These are phyloP conservation scores for Pythium rishiriense DNA, from an alignment of 352 stramenopile genomes.

Conservation along the genomic window DNA sequence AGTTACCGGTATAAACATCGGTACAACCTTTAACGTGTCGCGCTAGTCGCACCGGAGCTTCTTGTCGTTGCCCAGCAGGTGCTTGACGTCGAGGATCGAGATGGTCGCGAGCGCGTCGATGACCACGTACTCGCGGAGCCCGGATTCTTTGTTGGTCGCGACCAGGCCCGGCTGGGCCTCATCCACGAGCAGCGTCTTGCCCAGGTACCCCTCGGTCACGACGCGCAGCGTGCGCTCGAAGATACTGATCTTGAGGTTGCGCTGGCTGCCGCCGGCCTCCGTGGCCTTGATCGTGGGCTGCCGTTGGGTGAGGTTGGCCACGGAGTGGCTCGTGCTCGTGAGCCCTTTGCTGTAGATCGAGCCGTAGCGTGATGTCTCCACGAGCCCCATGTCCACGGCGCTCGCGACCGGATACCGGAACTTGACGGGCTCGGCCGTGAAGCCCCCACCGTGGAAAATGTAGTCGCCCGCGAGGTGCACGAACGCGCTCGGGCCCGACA, in stretches of 20 bases:
- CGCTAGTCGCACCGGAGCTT: conserved; percentile 32
- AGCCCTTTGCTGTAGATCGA: conserved; percentile 5
- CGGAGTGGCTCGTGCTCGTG: neutral
- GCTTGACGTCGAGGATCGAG: conserved; percentile 55
- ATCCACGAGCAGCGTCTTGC: neutral
- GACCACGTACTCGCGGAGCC: conserved; percentile 36
- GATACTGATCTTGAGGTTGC: neutral
- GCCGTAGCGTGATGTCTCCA: conserved; percentile 4
- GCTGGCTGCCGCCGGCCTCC: neutral
- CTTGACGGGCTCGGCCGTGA: conserved; percentile 30
- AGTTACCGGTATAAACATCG: neutral
- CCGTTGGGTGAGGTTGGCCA: neutral
- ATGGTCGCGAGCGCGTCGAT: conserved; percentile 44
- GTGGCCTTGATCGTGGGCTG: neutral
- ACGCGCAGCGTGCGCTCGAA: neutral
- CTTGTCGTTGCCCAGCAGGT: conserved; percentile 41
- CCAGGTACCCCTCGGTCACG: neutral
- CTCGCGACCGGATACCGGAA: conserved; percentile 39
- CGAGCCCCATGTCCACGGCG: conserved; percentile 37
- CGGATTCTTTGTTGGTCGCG: conserved; percentile 27
- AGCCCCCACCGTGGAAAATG: conserved; percentile 45
- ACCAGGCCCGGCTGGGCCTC: conserved; percentile 30
- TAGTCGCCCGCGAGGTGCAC: conserved; percentile 50
- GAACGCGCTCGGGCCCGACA: conserved; percentile 46
- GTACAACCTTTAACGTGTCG: neutral